Evolutionary conservation across 352 stramenopile species (phyloP).

Genomic region (Thalassiosira hispida): DNA sequence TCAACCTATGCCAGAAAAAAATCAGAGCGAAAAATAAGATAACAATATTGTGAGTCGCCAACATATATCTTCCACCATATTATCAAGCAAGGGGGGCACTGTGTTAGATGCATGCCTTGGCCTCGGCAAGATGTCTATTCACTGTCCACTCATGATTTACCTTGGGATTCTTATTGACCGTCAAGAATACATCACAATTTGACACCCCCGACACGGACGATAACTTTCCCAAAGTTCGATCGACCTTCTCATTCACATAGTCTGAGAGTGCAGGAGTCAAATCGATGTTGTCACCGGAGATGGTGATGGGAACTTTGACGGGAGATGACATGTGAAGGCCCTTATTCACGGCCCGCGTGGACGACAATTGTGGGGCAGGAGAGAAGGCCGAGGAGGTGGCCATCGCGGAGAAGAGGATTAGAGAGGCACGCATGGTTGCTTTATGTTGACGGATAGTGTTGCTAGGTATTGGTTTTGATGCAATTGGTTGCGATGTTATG

Average conservation of each 20-base stretch:
- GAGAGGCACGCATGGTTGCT: conserved; percentile 32
- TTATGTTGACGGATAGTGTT: no score
- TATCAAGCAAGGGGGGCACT: neutral
- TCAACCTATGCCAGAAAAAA: conserved; percentile 61
- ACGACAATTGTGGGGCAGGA: conserved; percentile 9
- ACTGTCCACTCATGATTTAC: conserved; percentile 43
- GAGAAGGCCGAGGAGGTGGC: conserved; percentile 41
- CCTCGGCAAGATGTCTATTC: no score
- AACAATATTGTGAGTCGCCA: conserved; percentile 8
- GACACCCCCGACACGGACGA: conserved; percentile 53
- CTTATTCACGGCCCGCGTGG: neutral
- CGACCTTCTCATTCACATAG: conserved; percentile 78
- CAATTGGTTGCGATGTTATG: no score
- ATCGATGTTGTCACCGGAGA: conserved; percentile 83
- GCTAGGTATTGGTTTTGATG: no score
- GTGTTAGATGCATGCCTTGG: no score
- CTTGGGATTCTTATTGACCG: conserved; percentile 83
- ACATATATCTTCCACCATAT: conserved; percentile 3
- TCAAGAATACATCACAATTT: conserved; percentile 80
- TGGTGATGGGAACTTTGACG: conserved; percentile 65
- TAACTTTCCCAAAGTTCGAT: conserved; percentile 74
- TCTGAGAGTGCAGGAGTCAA: conserved; percentile 74
- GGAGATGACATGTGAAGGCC: conserved; percentile 54
- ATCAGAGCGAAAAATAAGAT: conserved; percentile 1
- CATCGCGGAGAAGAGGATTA: conserved; percentile 33